phyloP scores from a whole-genome alignment of 345 rosid genomes.

The Cardiospermum halicacabum region DNA sequence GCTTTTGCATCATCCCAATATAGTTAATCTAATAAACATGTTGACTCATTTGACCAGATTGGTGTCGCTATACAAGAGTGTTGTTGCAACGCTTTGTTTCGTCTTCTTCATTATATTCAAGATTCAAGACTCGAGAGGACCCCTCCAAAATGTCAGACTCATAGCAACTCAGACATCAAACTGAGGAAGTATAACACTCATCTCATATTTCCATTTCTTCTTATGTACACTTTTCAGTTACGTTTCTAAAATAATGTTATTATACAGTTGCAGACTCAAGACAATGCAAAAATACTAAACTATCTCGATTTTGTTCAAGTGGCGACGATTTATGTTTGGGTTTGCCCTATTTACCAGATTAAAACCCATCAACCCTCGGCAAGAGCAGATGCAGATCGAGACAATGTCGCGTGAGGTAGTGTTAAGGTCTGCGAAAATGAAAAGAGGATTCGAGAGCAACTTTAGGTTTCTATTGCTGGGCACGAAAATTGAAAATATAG shows the following conservation, averaged over 20 bases:
- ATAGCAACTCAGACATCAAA: constrained; percentile 17
- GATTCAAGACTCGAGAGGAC: neutral
- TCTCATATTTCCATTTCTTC: neutral
- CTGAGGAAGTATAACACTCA: constrained; percentile 17
- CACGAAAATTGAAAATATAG: no score
- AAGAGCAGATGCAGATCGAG: no score
- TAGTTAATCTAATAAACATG: no score
- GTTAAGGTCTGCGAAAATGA: no score
- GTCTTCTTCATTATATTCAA: constrained; percentile 8
- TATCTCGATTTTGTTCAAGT: constrained; percentile 58
- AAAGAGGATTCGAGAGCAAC: no score
- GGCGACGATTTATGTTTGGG: constrained; percentile 35
- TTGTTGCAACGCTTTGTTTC: constrained; percentile 4
- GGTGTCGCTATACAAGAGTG: constrained; percentile 11
- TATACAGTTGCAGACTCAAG: constrained; percentile 20
- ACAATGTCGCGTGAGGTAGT: no score
- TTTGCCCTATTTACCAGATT: no score
- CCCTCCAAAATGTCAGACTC: constrained; percentile 26
- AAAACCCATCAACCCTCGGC: no score
- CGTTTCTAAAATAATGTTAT: no score
- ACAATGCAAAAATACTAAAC: constrained; percentile 37
- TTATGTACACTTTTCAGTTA: neutral
- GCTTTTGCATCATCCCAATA: no score
- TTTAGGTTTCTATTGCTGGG: no score
- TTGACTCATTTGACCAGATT: constrained; percentile 2